Evolutionary conservation across 2,329 filamentous ascomycete species (phyloP).

Genomic region (Sphaerulina populicola): DNA sequence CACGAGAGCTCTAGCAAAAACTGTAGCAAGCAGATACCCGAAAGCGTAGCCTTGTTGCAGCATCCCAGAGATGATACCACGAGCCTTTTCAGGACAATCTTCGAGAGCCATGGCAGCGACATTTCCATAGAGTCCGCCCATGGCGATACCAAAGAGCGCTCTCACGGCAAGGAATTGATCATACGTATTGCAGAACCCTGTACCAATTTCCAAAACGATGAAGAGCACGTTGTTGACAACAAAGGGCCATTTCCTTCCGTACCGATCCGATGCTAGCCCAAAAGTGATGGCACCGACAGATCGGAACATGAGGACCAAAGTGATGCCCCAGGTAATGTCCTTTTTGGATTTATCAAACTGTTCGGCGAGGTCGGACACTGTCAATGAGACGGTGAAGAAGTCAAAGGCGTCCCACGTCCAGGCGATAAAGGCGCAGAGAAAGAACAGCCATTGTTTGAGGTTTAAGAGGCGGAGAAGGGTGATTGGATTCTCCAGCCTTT

Average conservation of each 20-base stretch:
- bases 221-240: conserved; percentile 54
- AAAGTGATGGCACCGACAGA: conserved; percentile 53
- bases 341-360: conserved; percentile 47
- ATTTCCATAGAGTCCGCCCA: conserved; percentile 57
- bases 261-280: conserved; percentile 36
- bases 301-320: conserved; percentile 53
- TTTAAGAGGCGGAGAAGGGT: conserved; percentile 45
- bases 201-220: conserved; percentile 52
- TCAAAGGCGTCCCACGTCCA: conserved; percentile 53
- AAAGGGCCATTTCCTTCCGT: conserved; percentile 41
- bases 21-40: conserved; percentile 50
- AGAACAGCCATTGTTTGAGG: conserved; percentile 52
- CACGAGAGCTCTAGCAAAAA: conserved; percentile 50
- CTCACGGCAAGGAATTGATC: conserved; percentile 51
- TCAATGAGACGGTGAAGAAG: conserved; percentile 55
- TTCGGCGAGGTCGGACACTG: conserved; percentile 46
- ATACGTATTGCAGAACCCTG: conserved; percentile 53
- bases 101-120: conserved; percentile 55
- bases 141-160: conserved; percentile 55
- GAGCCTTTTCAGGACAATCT: conserved; percentile 51
- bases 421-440: conserved; percentile 41
- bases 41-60: conserved; percentile 58
- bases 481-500: conserved; percentile 48
- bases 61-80: conserved; percentile 54
- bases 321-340: conserved; percentile 53